A percentile compares a stretch with the other conserved stretches of the same genome.
Conservation (phyloP, 2,329 filamentous ascomycete species). For the Trichoderma koningii region DNA sequence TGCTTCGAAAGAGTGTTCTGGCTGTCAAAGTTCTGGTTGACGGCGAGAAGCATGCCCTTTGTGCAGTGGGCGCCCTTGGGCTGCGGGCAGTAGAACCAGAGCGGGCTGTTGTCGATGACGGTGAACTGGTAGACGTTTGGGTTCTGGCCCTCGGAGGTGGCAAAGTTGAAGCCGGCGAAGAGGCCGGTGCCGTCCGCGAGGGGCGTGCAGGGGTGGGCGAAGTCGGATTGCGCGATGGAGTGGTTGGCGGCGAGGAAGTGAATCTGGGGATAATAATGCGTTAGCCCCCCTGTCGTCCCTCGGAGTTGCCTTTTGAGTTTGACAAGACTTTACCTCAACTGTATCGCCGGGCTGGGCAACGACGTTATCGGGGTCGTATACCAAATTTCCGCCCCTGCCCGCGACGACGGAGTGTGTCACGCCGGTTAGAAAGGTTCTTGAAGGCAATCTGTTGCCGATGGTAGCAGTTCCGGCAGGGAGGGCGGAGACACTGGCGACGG, state of each 20-base stretch:
- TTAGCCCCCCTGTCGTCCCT: no score
- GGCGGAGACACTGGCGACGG: constrained; percentile 18
- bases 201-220: constrained; percentile 60
- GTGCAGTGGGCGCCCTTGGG: constrained; percentile 61
- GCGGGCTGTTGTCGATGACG: constrained; percentile 49
- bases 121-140: constrained; percentile 31
- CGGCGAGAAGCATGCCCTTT: constrained; percentile 52
- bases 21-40: constrained; percentile 51
- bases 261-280: no score
- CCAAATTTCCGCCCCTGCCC: constrained; percentile 42
- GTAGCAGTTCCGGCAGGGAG: constrained; percentile 20
- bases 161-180: constrained; percentile 32
- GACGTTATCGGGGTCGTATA: constrained; percentile 52
- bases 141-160: constrained; percentile 30
- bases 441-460: neutral
- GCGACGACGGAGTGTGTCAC: constrained; percentile 24
- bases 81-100: constrained; percentile 61
- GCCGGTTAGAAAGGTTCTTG: neutral
- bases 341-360: constrained; percentile 52
- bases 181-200: constrained; percentile 53
- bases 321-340: constrained; percentile 43
- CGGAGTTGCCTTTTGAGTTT: no score
- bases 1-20: constrained; percentile 43
- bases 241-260: constrained; percentile 54
- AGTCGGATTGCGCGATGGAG: constrained; percentile 62